Evolutionary conservation across 2,329 filamentous ascomycete species (phyloP).

Genomic region (Penicillium sp.): DNA sequence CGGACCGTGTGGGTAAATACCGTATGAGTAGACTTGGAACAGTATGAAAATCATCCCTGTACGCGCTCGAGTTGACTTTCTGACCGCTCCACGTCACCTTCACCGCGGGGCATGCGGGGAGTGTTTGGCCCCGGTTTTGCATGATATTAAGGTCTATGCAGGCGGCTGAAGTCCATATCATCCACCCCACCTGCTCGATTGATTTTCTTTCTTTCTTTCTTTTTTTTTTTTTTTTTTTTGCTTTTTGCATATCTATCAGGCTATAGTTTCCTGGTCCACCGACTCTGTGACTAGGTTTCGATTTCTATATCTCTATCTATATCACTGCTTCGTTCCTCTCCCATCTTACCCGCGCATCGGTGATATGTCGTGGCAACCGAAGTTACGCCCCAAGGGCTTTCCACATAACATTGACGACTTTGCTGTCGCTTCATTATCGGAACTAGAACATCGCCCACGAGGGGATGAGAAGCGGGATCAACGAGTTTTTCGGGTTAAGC

Average conservation of each 20-base stretch:
- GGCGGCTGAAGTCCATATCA: conserved; percentile 17
- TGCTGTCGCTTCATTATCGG: conserved; percentile 32
- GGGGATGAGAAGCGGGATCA: conserved; percentile 38
- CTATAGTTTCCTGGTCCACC: neutral
- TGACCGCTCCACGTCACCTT: conserved; percentile 34
- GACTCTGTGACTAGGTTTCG: neutral
- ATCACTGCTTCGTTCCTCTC: neutral
- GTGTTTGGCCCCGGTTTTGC: conserved; percentile 14
- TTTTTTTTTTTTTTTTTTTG: neutral
- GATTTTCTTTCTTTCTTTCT: conserved; percentile 2
- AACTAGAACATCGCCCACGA: conserved; percentile 29
- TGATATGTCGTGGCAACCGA: conserved; percentile 44
- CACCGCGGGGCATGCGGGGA: conserved; percentile 22
- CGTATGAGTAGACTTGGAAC: too few relatives aligned
- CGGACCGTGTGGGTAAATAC: conserved; percentile 1
- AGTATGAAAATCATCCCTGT: neutral
- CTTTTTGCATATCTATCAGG: neutral
- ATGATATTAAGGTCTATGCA: conserved; percentile 25
- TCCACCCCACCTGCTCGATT: conserved; percentile 22
- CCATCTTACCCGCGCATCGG: neutral
- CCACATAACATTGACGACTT: conserved; percentile 37
- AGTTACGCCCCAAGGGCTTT: conserved; percentile 41
- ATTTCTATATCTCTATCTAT: neutral
- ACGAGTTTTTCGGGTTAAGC: conserved; percentile 44
- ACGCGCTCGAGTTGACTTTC: conserved; percentile 24